phyloP scores from a whole-genome alignment of 257 asterid species.

The Ophiorrhiza pumila region DNA sequence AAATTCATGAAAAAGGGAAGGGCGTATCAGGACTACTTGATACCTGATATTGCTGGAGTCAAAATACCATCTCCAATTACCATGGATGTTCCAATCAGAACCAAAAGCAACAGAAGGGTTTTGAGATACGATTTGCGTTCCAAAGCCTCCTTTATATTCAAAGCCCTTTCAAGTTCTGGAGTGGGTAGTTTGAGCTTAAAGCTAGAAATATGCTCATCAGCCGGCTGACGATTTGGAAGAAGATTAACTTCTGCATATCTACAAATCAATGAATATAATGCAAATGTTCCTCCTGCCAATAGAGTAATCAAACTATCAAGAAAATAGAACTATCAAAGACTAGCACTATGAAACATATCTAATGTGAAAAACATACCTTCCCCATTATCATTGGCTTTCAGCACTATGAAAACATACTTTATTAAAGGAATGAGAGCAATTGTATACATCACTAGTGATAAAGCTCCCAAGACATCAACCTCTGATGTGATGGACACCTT shows the following conservation, averaged over 20 bases:
- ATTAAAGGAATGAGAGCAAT: conserved; percentile 77
- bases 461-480: conserved; percentile 78
- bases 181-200: conserved; percentile 89
- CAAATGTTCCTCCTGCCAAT: conserved; percentile 92
- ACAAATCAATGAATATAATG: conserved; percentile 79
- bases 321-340: conserved; percentile 5
- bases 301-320: conserved; percentile 26
- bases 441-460: conserved; percentile 89
- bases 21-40: background rate
- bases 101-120: conserved; percentile 64
- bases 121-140: conserved; percentile 58
- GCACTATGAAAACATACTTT: conserved; percentile 86
- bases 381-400: conserved; percentile 87
- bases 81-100: conserved; percentile 92
- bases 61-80: conserved; percentile 92
- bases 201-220: conserved; percentile 86
- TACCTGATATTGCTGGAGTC: conserved; percentile 97
- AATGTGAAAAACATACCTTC: conserved; percentile 59
- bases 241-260: conserved; percentile 91
- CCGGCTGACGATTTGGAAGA: conserved; percentile 80
- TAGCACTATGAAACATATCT: conserved; percentile 3
- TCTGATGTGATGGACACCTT: conserved; percentile 83
- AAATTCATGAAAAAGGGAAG: conserved; percentile 1
- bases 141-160: conserved; percentile 68
- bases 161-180: conserved; percentile 90